Conservation (phyloP, 2,329 filamentous ascomycete genomes). For the Blastomyces gilchristii region DNA sequence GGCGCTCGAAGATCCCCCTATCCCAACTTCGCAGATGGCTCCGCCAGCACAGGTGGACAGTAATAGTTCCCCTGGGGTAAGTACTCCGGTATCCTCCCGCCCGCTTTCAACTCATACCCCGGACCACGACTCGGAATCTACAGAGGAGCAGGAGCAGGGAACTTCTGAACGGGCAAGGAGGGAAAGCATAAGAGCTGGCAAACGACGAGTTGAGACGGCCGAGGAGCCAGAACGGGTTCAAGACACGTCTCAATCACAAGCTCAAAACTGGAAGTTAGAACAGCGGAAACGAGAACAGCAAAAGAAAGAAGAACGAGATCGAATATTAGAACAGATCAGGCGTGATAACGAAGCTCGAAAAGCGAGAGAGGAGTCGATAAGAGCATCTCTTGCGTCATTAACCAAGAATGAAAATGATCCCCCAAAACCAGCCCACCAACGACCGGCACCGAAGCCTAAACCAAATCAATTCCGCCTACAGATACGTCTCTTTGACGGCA, state of each 20-base stretch:
- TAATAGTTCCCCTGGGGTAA: not conserved
- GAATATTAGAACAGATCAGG: constrained; percentile 65
- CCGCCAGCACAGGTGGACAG: not conserved
- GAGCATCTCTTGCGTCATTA: constrained; percentile 4
- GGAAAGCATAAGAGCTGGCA: constrained; percentile 20
- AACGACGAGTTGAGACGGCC: constrained; percentile 10
- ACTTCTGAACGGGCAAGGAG: constrained; percentile 16
- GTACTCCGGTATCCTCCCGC: constrained; percentile 9
- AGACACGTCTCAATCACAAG: constrained; percentile 31
- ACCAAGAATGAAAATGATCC: constrained; percentile 13
- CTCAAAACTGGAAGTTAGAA: constrained; percentile 42
- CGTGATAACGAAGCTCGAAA: constrained; percentile 62
- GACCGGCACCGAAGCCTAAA: constrained; percentile 9
- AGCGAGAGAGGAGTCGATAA: constrained; percentile 39
- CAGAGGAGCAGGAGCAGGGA: constrained; percentile 10
- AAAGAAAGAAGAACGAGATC: constrained; percentile 56
- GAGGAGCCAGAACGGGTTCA: not conserved
- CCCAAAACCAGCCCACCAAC: constrained; percentile 8
- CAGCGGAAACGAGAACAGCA: constrained; percentile 55
- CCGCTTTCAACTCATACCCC: constrained; percentile 10
- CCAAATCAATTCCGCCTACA: constrained; percentile 52
- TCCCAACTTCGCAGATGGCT: not conserved
- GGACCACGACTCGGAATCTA: constrained; percentile 14
- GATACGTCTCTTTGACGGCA: constrained; percentile 74
- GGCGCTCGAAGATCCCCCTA: constrained; percentile 27